Evolutionary conservation across 441 rosid species (phyloP).

Genomic region (Sinapis alba): DNA sequence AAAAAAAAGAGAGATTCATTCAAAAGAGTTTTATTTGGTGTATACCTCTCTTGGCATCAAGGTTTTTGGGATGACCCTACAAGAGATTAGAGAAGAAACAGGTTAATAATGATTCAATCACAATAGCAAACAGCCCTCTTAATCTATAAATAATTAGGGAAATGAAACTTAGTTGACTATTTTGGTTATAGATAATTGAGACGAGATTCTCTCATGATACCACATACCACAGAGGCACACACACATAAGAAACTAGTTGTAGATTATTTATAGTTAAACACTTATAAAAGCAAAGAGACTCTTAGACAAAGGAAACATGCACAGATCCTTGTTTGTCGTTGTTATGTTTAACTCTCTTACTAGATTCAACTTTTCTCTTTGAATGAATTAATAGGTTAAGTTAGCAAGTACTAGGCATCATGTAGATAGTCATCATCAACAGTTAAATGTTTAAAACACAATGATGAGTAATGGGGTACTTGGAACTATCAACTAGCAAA

Average conservation of each 20-base stretch:
- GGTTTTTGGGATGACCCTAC: slow-evolving; percentile 67
- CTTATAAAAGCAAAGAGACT: slow-evolving; percentile 22
- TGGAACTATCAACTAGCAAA: slow-evolving; percentile 34
- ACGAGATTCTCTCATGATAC: slow-evolving; percentile 26
- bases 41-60: slow-evolving; percentile 67
- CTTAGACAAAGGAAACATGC: slow-evolving; percentile 35
- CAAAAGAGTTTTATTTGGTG: slow-evolving; percentile 13
- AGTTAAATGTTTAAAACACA: slow-evolving; percentile 32
- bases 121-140: not conserved
- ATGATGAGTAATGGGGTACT: slow-evolving; percentile 31
- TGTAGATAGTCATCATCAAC: slow-evolving; percentile 30
- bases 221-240: not conserved
- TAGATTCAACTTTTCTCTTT: slow-evolving; percentile 8
- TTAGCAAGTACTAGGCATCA: slow-evolving; percentile 23
- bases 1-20: not conserved
- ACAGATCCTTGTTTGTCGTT: slow-evolving; percentile 39
- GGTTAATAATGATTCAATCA: slow-evolving; percentile 4
- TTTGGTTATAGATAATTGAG: slow-evolving; percentile 22
- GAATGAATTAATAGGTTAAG: slow-evolving; percentile 1
- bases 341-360: slow-evolving; percentile 23
- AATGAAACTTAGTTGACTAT: slow-evolving; percentile 19
- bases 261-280: slow-evolving; percentile 31
- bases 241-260: slow-evolving; percentile 32
- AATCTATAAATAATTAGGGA: not conserved
- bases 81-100: slow-evolving; percentile 26